Percentiles rank a stretch among this genome's conserved stretches.
Evolutionary conservation across 352 stramenopile genomes (phyloP).

Genomic region (Phytophthora idaei): DNA sequence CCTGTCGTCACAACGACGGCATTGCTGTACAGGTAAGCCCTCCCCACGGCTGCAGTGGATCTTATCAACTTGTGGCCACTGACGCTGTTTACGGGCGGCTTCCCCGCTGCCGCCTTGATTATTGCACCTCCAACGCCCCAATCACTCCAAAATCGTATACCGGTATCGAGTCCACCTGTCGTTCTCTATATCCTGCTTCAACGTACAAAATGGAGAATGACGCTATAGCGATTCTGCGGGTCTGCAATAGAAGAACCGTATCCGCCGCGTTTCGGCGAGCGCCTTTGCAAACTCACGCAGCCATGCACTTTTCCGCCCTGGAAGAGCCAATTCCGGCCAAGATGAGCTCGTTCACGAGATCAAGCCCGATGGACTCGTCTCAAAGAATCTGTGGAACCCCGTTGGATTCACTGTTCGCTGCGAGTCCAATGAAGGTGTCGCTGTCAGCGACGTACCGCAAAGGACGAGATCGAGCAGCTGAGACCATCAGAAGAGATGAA

Average conservation of each 20-base stretch:
- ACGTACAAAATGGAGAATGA: background rate
- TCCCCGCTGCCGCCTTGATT: constrained; percentile 8
- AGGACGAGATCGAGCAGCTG: constrained; percentile 7
- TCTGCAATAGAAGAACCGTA: background rate
- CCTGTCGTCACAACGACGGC: background rate
- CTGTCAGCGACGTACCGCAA: constrained; percentile 1
- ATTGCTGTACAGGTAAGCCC: background rate
- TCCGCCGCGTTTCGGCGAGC: background rate
- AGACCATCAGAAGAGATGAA: too few relatives aligned
- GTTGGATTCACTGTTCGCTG: constrained; percentile 5
- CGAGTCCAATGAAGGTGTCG: background rate
- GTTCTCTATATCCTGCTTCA: background rate
- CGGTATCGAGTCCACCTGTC: background rate
- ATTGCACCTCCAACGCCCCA: background rate
- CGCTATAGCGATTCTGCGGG: background rate
- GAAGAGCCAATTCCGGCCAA: background rate
- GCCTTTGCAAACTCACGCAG: background rate
- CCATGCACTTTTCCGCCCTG: background rate
- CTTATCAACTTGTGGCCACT: constrained; percentile 23
- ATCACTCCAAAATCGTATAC: too few relatives aligned
- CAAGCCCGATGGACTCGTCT: background rate
- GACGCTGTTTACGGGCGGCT: constrained; percentile 9
- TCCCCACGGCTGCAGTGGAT: constrained; percentile 13
- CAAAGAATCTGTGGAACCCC: background rate
- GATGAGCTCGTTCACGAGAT: background rate